Evolutionary conservation across 1,284 basidiomycete species (phyloP).

Genomic region (Boletus semigastroideus): DNA sequence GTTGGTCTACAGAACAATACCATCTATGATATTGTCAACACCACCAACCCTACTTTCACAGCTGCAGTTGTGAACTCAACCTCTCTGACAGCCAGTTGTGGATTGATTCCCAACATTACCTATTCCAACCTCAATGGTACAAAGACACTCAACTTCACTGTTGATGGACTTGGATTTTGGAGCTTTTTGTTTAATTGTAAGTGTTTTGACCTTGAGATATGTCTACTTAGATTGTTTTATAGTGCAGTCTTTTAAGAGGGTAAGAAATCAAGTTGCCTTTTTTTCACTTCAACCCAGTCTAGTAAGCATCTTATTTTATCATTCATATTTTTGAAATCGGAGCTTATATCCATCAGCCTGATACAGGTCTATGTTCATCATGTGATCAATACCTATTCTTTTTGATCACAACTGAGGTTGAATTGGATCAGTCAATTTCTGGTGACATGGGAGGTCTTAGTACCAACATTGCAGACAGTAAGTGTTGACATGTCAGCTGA

Average conservation of each 20-base stretch:
- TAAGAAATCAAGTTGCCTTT: background rate
- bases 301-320: background rate
- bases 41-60: background rate
- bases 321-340: background rate
- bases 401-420: background rate
- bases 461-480: background rate
- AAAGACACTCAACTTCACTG: background rate
- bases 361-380: background rate
- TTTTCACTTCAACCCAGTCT: background rate
- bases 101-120: slow-evolving; percentile 7
- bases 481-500: background rate
- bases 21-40: background rate
- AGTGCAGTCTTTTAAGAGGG: background rate
- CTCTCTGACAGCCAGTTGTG: slow-evolving; percentile 1
- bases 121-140: background rate
- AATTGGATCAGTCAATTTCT: background rate
- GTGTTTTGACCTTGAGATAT: background rate
- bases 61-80: slow-evolving; percentile 15
- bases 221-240: too few relatives aligned
- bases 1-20: slow-evolving; percentile 4
- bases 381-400: background rate
- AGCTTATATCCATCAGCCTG: background rate
- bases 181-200: background rate
- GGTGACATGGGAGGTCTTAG: background rate
- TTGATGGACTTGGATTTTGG: background rate